A percentile compares a stretch with the other conserved stretches of the same genome.
phyloP scores from a whole-genome alignment of 306 rosid genomes.

The Dalbergia oliveri region DNA sequence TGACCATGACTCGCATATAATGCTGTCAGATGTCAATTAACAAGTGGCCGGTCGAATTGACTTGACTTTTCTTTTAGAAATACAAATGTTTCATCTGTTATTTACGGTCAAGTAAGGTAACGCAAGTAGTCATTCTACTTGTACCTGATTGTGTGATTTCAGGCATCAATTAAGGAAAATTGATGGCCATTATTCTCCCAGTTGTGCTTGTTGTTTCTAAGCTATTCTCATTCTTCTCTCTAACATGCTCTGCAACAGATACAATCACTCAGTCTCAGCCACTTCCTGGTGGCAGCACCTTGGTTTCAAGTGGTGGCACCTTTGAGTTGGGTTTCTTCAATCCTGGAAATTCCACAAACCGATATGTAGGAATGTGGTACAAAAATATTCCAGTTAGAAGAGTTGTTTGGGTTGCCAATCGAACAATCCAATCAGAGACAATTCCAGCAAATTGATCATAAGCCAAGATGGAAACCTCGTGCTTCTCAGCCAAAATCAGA shows the following conservation, averaged over 20 bases:
- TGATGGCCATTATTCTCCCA: too few relatives aligned
- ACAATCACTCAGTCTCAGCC: slow-evolving; percentile 41
- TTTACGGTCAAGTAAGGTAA: too few relatives aligned
- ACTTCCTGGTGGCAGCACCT: slow-evolving; percentile 45
- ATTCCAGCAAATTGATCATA: too few relatives aligned
- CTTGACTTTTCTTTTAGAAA: too few relatives aligned
- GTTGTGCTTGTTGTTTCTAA: background rate
- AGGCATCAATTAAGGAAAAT: too few relatives aligned
- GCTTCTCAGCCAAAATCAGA: slow-evolving; percentile 37
- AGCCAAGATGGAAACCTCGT: background rate
- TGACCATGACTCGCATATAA: too few relatives aligned
- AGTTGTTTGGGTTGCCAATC: slow-evolving; percentile 60
- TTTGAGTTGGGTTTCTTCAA: slow-evolving; percentile 70
- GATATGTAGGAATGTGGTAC: slow-evolving; percentile 65
- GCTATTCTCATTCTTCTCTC: background rate
- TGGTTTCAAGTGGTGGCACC: slow-evolving; percentile 50
- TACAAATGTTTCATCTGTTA: too few relatives aligned
- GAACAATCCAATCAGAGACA: too few relatives aligned
- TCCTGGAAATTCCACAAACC: slow-evolving; percentile 44
- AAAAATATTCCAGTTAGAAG: slow-evolving; percentile 35
- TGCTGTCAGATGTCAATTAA: too few relatives aligned
- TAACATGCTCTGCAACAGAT: slow-evolving; percentile 36
- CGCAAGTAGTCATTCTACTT: too few relatives aligned
- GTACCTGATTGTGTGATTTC: too few relatives aligned
- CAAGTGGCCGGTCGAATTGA: too few relatives aligned